Evolutionary conservation across 2,329 filamentous ascomycete species (phyloP), one percentile per base, ranked within the genome.

Genomic region (Ceratocystiopsis brevicomis): DNA sequence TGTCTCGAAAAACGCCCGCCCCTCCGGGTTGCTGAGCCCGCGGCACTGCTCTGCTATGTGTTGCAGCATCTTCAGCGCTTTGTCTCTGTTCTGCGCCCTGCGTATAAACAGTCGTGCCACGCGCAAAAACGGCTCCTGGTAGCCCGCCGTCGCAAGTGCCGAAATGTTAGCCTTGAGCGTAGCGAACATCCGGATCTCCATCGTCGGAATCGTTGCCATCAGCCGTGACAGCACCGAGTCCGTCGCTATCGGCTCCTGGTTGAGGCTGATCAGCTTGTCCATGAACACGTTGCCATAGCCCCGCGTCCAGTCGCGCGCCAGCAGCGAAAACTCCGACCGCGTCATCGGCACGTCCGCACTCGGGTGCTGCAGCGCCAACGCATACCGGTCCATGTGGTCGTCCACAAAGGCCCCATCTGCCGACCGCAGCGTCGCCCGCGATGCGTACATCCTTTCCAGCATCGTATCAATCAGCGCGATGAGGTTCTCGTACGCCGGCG

Each of bases 201-300:
- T 65, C 8, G 60, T 51, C 1, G 61, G 56, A 44, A 69, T 67
- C 17, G 69, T 60, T n/a, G 61, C 57, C 37, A 81, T 58, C 34
- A 85, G 62, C 4, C 66, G 61, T 35, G 58, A 58, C 40, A 86
- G 55, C 42, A 86, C 78, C 13, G 59, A 61, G 41, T 69, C 63
- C 2, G 70, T 73, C 3, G 63, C 62, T 2, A 54, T 48, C 0
- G 59, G 56, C 43, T 74, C 76, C 52, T 78, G 71, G 48, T 78
- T 68, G 40, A 80, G 64, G 17, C 64, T 62, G 25, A 86, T 63
- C 21, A 86, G 63, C 54, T 80, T 83, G 53, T 76, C 73, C 19
- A 79, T 55, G 42, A 81, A 73, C n/a, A 75, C 60, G 48, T 69
- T 73, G 43, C 53, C 50, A 15, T 39, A 47, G 38, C 52, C 45